Base-by-base conservation (phyloP, 2,329 filamentous ascomycete genomes). In the Cladophialophora carrionii region DNA sequence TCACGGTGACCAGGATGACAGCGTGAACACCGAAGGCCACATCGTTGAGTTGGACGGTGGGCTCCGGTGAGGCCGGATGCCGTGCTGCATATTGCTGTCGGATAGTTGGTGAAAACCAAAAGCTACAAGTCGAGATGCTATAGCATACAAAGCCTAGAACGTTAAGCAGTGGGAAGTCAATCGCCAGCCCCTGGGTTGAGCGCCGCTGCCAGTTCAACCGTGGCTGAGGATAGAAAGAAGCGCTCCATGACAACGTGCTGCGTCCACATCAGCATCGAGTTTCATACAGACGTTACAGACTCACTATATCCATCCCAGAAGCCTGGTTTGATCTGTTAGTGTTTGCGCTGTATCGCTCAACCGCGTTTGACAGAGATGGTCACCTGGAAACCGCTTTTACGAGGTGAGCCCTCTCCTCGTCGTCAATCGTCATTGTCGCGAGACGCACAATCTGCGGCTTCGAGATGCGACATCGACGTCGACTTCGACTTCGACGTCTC, bases 181-280 rank as follows among this genome's bases (percentile, higher is more conserved):
- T 88, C 0, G 92, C 91, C 4, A 94, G 88, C 48, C 95, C 95
- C 22, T 86, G 84, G 4, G 93, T 97, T 8, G 91, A 90, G 63
- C 86, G 86, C 61, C 92, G 88, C 32, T 82, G 82, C 76, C 84
- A 89, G 82, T 97, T 98, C 68, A 92, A 84, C 66, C 96, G 79
- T 6, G 90, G 87, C 76, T 98, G 95, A 1, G 94, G 93, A 76
- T 98, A 98, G 80, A 97, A 98, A 17, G 92, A 96, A 17, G 88
- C 79, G 12, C 90, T 94, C 94, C 94, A 95, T 77, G 85, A 87
- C 56, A 88, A 69, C 69, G 86, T 82, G 65, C 53, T 67, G 59
- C 53, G 29, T 10, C 10, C 3, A 10, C 8, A 43, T 67, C 22
- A 67, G 62, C 26, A 26, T 7, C 22, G 17, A 22, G 26, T 48